Conservation (phyloP, 2,329 filamentous ascomycete genomes). For the Aureobasidium musti region DNA sequence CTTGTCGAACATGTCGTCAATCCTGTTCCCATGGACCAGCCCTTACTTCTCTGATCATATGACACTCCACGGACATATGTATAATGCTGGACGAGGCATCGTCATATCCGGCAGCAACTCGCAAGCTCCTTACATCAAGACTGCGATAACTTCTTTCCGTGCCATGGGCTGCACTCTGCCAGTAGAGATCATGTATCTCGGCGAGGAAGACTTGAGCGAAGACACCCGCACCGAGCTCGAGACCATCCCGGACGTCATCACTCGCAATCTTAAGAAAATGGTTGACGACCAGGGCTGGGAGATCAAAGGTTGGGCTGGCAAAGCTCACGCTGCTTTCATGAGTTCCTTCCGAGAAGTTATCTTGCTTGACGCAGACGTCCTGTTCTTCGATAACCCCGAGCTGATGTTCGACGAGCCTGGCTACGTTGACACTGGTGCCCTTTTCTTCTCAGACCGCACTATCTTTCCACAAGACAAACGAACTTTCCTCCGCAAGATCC, state of each 20-base stretch:
- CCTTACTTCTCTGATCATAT: slow-evolving; percentile 52
- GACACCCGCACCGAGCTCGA: slow-evolving; percentile 48
- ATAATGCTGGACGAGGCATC: slow-evolving; percentile 48
- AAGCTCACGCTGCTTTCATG: slow-evolving; percentile 51
- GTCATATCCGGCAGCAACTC: slow-evolving; percentile 51
- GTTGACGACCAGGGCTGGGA: slow-evolving; percentile 50
- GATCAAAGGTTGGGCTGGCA: slow-evolving; percentile 51
- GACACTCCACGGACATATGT: slow-evolving; percentile 47
- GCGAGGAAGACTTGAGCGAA: slow-evolving; percentile 49
- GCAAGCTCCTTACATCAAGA: slow-evolving; percentile 49
- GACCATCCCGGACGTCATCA: slow-evolving; percentile 48
- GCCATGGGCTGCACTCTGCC: slow-evolving; percentile 45
- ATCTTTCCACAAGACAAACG: slow-evolving; percentile 46
- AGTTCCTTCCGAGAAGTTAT: slow-evolving; percentile 53
- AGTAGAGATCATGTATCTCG: slow-evolving; percentile 48
- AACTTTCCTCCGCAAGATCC: slow-evolving; percentile 47
- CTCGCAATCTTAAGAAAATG: slow-evolving; percentile 50
- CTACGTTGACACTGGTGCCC: slow-evolving; percentile 47
- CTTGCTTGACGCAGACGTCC: slow-evolving; percentile 51
- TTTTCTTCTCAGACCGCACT: slow-evolving; percentile 52
- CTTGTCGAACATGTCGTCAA: slow-evolving; percentile 43
- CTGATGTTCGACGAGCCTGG: slow-evolving; percentile 48
- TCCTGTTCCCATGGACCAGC: slow-evolving; percentile 47
- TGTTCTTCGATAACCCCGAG: slow-evolving; percentile 50
- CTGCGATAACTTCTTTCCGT: slow-evolving; percentile 46